Base-by-base conservation (phyloP, 352 stramenopile species). In the Phytopythium montanum region DNA sequence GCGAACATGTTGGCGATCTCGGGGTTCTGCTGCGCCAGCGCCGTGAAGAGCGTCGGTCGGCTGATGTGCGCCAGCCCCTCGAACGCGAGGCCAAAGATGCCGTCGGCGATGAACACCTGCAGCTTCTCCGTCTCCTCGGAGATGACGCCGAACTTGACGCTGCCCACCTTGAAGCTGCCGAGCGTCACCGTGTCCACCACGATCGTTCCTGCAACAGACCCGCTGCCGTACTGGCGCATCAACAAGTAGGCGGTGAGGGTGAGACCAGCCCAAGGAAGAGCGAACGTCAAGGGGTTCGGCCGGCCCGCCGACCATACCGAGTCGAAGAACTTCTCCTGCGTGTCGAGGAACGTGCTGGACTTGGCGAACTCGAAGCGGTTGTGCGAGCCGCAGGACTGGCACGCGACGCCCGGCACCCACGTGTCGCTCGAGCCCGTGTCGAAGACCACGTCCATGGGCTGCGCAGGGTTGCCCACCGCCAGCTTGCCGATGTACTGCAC, bases 61-160 rank as follows among this genome's bases (percentile, higher is more conserved):
- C 74, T 95, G 61, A 97, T 92, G 61, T 92, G 88, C 45, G 85
- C 85, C 9, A 97, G 77, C n/a, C 85, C 85, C 46, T 88, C 75
- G 53, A 97, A 97, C 2, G 70, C 87, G 19, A 97, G 56, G 4
- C 88, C 89, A 41, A 94, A 88, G 60, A 97, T 94, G 23, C 89
- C 87, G 65, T 97, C 89, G 25, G 90, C 88, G 25, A 95, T 74
- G 57, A 96, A 96, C 42, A 78, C 75, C 66, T 88, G 78, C 25
- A 94, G 66, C 62, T 81, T 77, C 64, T 88, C 75, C 19, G 70
- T 88, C 64, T 94, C 81, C 31, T 83, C 70, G 5, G 69, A 64
- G 25, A 90, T 75, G 46, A 94, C 73, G 9, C 87, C 88, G 53
- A 97, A 95, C 39, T 73, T 74, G 38, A 94, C 85, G 55, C 81